Base-by-base conservation (phyloP, 768 basidiomycete genomes). In the Boletus rubescentipes region DNA sequence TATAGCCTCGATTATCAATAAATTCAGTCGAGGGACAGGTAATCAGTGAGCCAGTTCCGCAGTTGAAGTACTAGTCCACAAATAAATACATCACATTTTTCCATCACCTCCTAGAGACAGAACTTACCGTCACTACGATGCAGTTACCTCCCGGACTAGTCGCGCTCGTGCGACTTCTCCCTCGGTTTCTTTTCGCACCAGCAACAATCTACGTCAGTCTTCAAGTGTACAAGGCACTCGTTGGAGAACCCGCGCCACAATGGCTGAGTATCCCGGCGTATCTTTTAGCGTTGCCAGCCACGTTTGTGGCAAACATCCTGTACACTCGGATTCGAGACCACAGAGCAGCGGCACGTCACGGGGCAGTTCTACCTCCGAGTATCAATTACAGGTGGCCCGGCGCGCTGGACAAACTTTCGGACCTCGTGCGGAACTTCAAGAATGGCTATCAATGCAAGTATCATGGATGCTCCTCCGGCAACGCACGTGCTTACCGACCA, bases 391-490 rank as follows among this genome's bases (percentile, higher is more conserved):
- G 67, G 37, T 69, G 57, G 62, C 67, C 74, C 7, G 81, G 79
- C 23, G 79, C 77, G 54, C n/a, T 79, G 4, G 82, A 83, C 54
- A 58, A 81, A 15, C 61, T 82, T 23, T 55, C 58, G n/a, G 52
- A 30, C 14, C 64, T 80, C 69, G 66, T 73, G 47, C 57, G 70
- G 46, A 72, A 75, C 31, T 75, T 74, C 49, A 66, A 67, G 4
- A 60, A 62, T 37, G 83, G 82, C 1, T 83, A 84, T 65, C 73
- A 75, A 18, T 80, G 83, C 77, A 54, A 8, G 75, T 53, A 26
- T 2, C 21, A 15, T 32, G 11, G 11, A 11, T 15, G 3, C 7
- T 56, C 20, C 7, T n/a, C n/a, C 15, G 11, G 12, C 16, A 15
- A n/a, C 5, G 35, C 20, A 16, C 8, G 26, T 36, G 39, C 20